Evolutionary conservation across 2,329 filamentous ascomycete species (phyloP).

Genomic region (Aspergillus eucalypticola): DNA sequence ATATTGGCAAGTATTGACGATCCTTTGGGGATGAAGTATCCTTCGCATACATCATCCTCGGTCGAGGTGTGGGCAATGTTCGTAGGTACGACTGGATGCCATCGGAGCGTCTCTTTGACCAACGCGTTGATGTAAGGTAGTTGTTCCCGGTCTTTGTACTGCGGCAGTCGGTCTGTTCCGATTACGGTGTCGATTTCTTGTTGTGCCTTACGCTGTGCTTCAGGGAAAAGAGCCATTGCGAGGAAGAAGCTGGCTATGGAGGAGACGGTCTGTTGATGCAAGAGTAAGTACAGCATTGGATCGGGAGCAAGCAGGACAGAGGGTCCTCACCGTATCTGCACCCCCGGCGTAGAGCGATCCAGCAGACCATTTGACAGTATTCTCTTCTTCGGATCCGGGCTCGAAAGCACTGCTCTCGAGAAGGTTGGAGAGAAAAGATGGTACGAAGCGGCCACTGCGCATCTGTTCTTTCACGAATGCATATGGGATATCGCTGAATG

Average conservation of each 20-base stretch:
- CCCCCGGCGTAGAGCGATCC: conserved; percentile 47
- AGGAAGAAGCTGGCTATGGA: conserved; percentile 20
- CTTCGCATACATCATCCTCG: neutral
- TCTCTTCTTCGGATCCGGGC: conserved; percentile 33
- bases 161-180: conserved; percentile 14
- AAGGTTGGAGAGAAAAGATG: conserved; percentile 45
- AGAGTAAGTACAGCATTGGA: too few relatives aligned
- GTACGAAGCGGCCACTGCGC: conserved; percentile 25
- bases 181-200: conserved; percentile 20
- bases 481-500: conserved; percentile 42
- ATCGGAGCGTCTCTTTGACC: conserved; percentile 36
- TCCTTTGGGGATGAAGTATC: conserved; percentile 28
- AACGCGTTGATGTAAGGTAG: conserved; percentile 38
- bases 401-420: conserved; percentile 33
- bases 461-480: conserved; percentile 48
- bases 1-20: conserved; percentile 37
- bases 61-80: neutral
- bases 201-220: conserved; percentile 19
- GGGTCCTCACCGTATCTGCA: conserved; percentile 39
- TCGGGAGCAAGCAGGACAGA: neutral
- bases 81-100: conserved; percentile 18
- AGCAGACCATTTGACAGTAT: conserved; percentile 34
- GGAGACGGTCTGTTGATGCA: conserved; percentile 15
- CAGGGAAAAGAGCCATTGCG: conserved; percentile 22
- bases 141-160: conserved; percentile 16